Percentiles rank a stretch among this genome's conserved stretches.
Evolutionary conservation across 2,329 filamentous ascomycete species (phyloP).

Genomic region (Drechslerella stenobrocha): DNA sequence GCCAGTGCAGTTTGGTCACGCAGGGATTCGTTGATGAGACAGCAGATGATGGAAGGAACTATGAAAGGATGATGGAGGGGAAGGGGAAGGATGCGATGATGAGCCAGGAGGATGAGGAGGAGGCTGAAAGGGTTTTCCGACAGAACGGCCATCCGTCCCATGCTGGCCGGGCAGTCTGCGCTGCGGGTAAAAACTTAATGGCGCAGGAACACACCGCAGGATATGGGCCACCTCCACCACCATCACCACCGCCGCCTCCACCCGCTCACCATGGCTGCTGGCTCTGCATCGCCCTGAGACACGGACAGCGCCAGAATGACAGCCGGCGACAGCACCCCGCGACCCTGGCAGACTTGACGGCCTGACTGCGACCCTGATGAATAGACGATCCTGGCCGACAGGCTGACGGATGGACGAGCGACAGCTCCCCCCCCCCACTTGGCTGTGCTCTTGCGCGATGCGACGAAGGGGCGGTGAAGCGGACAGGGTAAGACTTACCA

Average conservation of each 20-base stretch:
- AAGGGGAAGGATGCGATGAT: conserved; percentile 12
- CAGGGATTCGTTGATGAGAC: background rate
- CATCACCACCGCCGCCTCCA: background rate
- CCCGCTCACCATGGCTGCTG: too few species aligned
- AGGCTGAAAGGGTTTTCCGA: conserved; percentile 37
- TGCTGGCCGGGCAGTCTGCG: background rate
- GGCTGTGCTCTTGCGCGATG: too few species aligned
- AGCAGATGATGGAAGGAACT: background rate
- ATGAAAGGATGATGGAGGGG: conserved; percentile 6
- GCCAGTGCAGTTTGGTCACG: conserved; percentile 1
- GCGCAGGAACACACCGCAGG: conserved; percentile 28
- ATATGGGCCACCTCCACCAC: conserved; percentile 2
- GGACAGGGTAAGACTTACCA: too few species aligned
- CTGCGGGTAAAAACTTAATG: conserved; percentile 31
- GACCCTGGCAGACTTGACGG: background rate
- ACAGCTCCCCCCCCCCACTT: too few species aligned
- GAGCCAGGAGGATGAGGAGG: conserved; percentile 17
- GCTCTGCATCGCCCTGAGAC: conserved; percentile 8
- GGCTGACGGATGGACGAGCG: too few species aligned
- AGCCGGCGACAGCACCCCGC: background rate
- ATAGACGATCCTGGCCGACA: too few species aligned
- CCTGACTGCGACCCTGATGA: background rate
- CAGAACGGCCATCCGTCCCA: background rate
- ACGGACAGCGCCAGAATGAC: conserved; percentile 22
- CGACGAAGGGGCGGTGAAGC: too few species aligned